Percentiles rank a stretch among this genome's conserved stretches.
Conservation (phyloP, 192 early-diverging fungal genomes). For the Radiomyces spectabilis region DNA sequence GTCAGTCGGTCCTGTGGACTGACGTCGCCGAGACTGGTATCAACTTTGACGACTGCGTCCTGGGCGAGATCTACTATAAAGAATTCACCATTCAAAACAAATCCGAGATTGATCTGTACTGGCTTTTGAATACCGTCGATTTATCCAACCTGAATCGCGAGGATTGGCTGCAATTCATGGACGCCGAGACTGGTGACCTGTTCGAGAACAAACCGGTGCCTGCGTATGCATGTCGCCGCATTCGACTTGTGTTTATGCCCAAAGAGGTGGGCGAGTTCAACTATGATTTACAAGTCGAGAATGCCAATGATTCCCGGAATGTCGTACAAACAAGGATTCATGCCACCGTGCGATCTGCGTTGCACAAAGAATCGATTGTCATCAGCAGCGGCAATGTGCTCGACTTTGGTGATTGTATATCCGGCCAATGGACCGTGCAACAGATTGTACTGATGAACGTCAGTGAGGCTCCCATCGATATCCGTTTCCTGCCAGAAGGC, state of each 20-base stretch:
- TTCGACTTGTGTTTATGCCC: slow-evolving; percentile 81
- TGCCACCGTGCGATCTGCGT: slow-evolving; percentile 68
- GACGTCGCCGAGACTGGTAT: slow-evolving; percentile 90
- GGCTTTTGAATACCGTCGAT: slow-evolving; percentile 71
- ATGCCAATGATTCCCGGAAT: slow-evolving; percentile 82
- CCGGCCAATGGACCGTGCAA: slow-evolving; percentile 80
- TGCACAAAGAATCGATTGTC: slow-evolving; percentile 63
- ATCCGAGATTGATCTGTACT: slow-evolving; percentile 88
- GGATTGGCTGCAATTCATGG: slow-evolving; percentile 64
- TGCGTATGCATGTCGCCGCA: slow-evolving; percentile 58
- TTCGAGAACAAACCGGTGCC: slow-evolving; percentile 43
- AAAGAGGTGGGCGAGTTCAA: slow-evolving; percentile 84
- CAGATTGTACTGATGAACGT: slow-evolving; percentile 78
- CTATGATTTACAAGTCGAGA: slow-evolving; percentile 86
- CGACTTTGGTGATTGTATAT: slow-evolving; percentile 92
- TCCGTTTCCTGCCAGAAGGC: slow-evolving; percentile 59
- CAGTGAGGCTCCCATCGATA: slow-evolving; percentile 62
- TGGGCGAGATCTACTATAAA: slow-evolving; percentile 82
- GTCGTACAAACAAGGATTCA: slow-evolving; percentile 73
- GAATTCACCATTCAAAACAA: slow-evolving; percentile 86
- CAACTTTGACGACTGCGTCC: slow-evolving; percentile 90
- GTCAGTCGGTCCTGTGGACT: slow-evolving; percentile 85
- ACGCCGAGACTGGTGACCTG: slow-evolving; percentile 60
- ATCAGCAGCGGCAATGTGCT: slow-evolving; percentile 66
- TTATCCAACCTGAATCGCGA: slow-evolving; percentile 45